Evolutionary conservation across 2,329 filamentous ascomycete species (phyloP).

Genomic region (Xylariaceae sp.): DNA sequence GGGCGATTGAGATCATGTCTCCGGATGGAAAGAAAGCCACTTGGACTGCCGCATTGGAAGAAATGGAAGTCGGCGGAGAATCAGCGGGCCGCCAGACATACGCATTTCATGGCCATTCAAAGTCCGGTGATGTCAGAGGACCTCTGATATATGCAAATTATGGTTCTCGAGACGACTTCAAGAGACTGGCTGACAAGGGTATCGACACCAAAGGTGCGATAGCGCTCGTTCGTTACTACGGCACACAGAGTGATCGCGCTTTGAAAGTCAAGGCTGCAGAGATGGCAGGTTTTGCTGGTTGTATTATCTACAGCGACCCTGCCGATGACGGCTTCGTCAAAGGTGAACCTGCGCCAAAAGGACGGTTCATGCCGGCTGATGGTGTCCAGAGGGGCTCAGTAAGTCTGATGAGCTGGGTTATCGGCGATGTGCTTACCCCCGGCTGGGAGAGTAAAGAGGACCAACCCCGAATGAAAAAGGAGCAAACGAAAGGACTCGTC

Average conservation of each 20-base stretch:
- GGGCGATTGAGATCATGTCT: slow-evolving; percentile 81
- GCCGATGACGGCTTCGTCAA: slow-evolving; percentile 80
- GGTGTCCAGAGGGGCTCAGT: slow-evolving; percentile 85
- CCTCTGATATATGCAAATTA: slow-evolving; percentile 93
- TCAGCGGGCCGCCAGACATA: slow-evolving; percentile 71
- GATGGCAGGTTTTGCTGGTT: slow-evolving; percentile 82
- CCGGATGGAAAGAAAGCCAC: slow-evolving; percentile 64
- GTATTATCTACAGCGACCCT: slow-evolving; percentile 92
- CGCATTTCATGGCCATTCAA: slow-evolving; percentile 89
- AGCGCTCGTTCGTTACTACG: slow-evolving; percentile 81
- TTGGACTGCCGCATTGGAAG: slow-evolving; percentile 87
- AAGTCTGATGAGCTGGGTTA: slow-evolving; percentile 78
- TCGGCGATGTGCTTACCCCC: slow-evolving; percentile 92
- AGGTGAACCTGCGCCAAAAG: slow-evolving; percentile 76
- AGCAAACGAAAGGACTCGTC: slow-evolving; percentile 74
- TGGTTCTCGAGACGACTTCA: slow-evolving; percentile 84
- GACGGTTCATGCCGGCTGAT: slow-evolving; percentile 80
- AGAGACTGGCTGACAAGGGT: slow-evolving; percentile 71
- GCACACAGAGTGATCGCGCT: slow-evolving; percentile 73
- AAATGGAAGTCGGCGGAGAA: slow-evolving; percentile 72
- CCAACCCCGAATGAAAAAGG: slow-evolving; percentile 69
- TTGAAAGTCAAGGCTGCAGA: slow-evolving; percentile 92
- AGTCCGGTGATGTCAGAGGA: slow-evolving; percentile 83
- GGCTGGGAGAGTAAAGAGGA: slow-evolving; percentile 78
- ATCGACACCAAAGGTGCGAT: slow-evolving; percentile 81